These are phyloP conservation scores for Debaryomycetaceae sp. DNA, from an alignment of 1,139 yeast species.

Conservation along the genomic window DNA sequence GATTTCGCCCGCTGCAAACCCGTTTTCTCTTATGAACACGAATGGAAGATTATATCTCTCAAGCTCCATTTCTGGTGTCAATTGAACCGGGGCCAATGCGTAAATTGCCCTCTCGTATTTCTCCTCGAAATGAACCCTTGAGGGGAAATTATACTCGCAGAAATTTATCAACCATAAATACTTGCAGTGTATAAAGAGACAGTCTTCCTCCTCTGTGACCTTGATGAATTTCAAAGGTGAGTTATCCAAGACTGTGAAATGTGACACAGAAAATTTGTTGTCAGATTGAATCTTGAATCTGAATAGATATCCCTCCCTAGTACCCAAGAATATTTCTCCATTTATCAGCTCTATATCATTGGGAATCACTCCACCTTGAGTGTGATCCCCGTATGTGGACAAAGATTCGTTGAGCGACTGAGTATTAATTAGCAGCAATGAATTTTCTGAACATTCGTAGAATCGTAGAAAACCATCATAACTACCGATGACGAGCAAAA, in stretches of 20 bases:
- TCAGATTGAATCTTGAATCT: constrained; percentile 12
- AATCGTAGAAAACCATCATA: constrained; percentile 16
- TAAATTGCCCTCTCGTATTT: constrained; percentile 21
- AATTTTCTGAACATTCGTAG: constrained; percentile 2
- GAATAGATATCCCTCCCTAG: constrained; percentile 27
- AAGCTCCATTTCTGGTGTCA: constrained; percentile 3
- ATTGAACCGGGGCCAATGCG: constrained; percentile 11
- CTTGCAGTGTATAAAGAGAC: constrained; percentile 30
- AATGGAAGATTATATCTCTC: constrained; percentile 11
- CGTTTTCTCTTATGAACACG: constrained; percentile 48
- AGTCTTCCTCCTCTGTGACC: constrained; percentile 10
- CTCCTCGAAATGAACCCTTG: constrained; percentile 39
- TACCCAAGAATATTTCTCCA: constrained; percentile 21
- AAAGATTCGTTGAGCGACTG: not conserved
- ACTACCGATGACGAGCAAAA: constrained; percentile 14
- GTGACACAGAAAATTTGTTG: constrained; percentile 8
- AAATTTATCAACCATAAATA: constrained; percentile 42
- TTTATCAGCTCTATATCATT: constrained; percentile 12
- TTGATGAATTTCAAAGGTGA: constrained; percentile 13
- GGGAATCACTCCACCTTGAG: constrained; percentile 12
- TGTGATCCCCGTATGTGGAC: not conserved
- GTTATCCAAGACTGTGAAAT: constrained; percentile 23
- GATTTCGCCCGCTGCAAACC: constrained; percentile 37
- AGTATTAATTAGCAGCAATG: not conserved
- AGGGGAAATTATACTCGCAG: constrained; percentile 31